Evolutionary conservation across 1,284 basidiomycete genomes (phyloP), one percentile per base, ranked within the genome.

Genomic region (Moesziomyces parantarcticus): DNA sequence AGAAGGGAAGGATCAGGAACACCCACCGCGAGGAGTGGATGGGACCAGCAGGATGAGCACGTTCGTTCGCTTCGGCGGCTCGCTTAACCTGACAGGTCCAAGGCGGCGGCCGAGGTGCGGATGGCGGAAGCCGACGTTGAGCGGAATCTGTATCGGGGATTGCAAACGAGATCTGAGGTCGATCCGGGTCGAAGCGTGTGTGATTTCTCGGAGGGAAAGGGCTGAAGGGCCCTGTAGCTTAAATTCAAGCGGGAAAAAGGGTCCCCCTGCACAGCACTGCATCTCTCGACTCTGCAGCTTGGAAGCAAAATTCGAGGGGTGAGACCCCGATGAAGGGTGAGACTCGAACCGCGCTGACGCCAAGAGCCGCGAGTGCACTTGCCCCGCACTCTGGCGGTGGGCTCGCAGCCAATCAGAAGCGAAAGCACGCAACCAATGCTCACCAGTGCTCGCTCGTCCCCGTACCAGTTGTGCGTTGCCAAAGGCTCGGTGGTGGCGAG

Each of bases 1-100:
- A 22, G 22, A 36, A 40, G 18, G 40, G 16, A 25, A 40, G 49
- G 36, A 50, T 41, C 39, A 41, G 40, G 34, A 26, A n/a, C 46
- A 36, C 32, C 13, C n/a, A n/a, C n/a, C n/a, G n/a, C n/a, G n/a
- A 21, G 26, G 14, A 36, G 32, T 16, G 14, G 18, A 20, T n/a
- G 16, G 42, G 11, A 45, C 32, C 39, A 25, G 23, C 29, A 32
- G 29, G 29, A 40, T 50, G 62, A 39, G 51, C 62, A 65, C 62
- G 62, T 65, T 65, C 48, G 44, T 34, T 16, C 8, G 36, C 18
- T 20, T 18, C 32, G 9, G 46, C 32, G 22, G 36, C 56, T 65
- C 62, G 62, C 62, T 65, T 65, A 65, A 47, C n/a, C 36, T 53
- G 62, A 58, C 62, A 65, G 56, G 42, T 46, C 23, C 32, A 48